A percentile compares a stretch with the other conserved stretches of the same genome.
These are phyloP conservation scores for Fonsecaea multimorphosa DNA, from an alignment of 2,329 filamentous ascomycete species.

Conservation along the genomic window DNA sequence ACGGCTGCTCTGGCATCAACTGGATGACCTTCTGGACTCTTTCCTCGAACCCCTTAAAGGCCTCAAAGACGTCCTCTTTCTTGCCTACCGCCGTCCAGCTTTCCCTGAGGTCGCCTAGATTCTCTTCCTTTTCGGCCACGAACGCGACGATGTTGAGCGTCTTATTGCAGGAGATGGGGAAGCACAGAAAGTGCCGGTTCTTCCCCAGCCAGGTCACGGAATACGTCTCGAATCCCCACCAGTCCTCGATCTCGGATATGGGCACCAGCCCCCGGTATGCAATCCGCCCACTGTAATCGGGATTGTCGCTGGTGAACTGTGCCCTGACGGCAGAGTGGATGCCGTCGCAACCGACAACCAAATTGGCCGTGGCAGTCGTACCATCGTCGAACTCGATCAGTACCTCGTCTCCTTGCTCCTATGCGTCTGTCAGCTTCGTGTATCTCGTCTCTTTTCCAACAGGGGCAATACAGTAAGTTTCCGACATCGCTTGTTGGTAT, in stretches of 20 bases:
- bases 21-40: conserved; percentile 33
- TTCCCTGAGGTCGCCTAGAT: conserved; percentile 45
- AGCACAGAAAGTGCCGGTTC: conserved; percentile 47
- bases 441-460: background rate
- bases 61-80: conserved; percentile 37
- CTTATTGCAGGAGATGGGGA: conserved; percentile 46
- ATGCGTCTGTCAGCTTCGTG: conserved; percentile 8
- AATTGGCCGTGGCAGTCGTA: conserved; percentile 33
- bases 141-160: conserved; percentile 49
- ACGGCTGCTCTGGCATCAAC: conserved; percentile 26
- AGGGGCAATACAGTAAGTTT: conserved; percentile 21
- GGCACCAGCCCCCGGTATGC: conserved; percentile 28
- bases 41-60: conserved; percentile 28
- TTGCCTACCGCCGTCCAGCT: conserved; percentile 46
- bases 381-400: conserved; percentile 41
- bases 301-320: conserved; percentile 27
- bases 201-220: conserved; percentile 45
- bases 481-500: conserved; percentile 29
- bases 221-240: conserved; percentile 41
- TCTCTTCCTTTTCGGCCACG: conserved; percentile 43
- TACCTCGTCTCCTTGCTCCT: conserved; percentile 26
- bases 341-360: conserved; percentile 39
- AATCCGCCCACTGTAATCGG: conserved; percentile 29
- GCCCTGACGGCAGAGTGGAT: conserved; percentile 35
- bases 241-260: conserved; percentile 27